A percentile compares a stretch with the other conserved stretches of the same genome.
Evolutionary conservation across 1,284 basidiomycete species (phyloP).

Genomic region (Ceratorhiza oryzae-sativae): DNA sequence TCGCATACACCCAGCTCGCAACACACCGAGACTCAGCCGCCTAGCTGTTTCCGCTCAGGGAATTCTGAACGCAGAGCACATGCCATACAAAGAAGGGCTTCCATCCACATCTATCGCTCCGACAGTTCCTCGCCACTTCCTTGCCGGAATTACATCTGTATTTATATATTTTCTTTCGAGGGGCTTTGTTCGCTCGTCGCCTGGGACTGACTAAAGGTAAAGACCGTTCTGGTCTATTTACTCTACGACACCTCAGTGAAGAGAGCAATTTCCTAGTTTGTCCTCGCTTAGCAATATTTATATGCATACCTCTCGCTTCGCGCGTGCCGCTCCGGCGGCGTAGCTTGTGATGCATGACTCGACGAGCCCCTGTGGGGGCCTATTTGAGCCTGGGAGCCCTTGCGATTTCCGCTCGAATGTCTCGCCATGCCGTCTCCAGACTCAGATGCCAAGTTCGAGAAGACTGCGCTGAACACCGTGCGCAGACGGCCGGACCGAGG

Average conservation of each 20-base stretch:
- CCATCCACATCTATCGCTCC: constrained; percentile 5
- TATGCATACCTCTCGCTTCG: constrained; percentile 9
- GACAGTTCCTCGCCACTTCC: not conserved
- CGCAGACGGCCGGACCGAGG: constrained; percentile 31
- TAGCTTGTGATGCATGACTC: not conserved
- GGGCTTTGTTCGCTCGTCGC: not conserved
- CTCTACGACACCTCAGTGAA: not conserved
- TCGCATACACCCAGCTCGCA: constrained; percentile 1
- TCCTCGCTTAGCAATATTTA: constrained; percentile 2
- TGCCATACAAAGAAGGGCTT: not conserved
- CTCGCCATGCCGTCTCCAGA: not conserved
- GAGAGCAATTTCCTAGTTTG: not conserved
- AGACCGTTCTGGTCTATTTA: not conserved
- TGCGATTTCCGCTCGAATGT: not conserved
- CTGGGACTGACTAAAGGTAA: not conserved
- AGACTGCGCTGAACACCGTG: constrained; percentile 35
- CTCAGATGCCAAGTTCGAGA: constrained; percentile 29
- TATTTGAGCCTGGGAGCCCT: not conserved
- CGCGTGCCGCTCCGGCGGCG: not conserved
- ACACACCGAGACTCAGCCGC: not conserved
- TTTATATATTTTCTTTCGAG: not conserved
- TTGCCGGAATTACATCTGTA: not conserved
- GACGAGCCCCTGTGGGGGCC: not conserved
- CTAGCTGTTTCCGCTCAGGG: not conserved
- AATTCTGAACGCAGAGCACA: constrained; percentile 1